Evolutionary conservation across 2,329 filamentous ascomycete species (phyloP).

Genomic region (Aspergillus brasiliensis): DNA sequence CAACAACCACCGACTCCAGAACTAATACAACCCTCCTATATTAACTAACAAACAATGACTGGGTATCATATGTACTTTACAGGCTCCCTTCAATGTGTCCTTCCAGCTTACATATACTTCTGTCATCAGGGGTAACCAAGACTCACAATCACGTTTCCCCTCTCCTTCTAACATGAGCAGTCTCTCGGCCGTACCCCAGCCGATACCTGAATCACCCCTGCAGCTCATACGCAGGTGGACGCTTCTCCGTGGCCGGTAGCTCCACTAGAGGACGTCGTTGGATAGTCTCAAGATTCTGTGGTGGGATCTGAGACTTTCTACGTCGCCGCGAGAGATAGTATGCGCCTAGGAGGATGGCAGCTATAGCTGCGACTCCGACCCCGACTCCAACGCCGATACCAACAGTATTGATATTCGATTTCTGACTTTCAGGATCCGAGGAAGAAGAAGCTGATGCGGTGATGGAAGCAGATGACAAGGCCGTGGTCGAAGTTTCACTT

Average conservation of each 20-base stretch:
- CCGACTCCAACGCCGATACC: constrained; percentile 4
- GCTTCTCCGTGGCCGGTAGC: background rate
- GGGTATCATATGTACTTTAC: too few species aligned
- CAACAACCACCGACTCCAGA: too few species aligned
- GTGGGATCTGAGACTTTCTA: background rate
- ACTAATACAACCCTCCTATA: too few species aligned
- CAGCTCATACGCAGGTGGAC: background rate
- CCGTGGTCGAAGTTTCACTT: background rate
- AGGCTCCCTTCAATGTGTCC: too few species aligned
- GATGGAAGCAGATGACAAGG: too few species aligned
- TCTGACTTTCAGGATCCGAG: background rate
- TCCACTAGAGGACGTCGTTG: background rate
- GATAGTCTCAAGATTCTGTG: background rate
- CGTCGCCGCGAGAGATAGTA: constrained; percentile 4
- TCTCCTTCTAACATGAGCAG: too few species aligned
- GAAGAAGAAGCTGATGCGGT: background rate
- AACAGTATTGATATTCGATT: background rate
- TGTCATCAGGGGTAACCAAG: too few species aligned
- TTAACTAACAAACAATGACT: too few species aligned
- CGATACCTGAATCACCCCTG: background rate
- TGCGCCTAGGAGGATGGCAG: background rate
- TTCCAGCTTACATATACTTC: too few species aligned
- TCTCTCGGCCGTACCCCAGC: too few species aligned
- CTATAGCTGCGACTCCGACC: background rate
- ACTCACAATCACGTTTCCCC: too few species aligned